Evolutionary conservation across 495 filamentous ascomycete species (phyloP).

Genomic region (Tuber borchii): DNA sequence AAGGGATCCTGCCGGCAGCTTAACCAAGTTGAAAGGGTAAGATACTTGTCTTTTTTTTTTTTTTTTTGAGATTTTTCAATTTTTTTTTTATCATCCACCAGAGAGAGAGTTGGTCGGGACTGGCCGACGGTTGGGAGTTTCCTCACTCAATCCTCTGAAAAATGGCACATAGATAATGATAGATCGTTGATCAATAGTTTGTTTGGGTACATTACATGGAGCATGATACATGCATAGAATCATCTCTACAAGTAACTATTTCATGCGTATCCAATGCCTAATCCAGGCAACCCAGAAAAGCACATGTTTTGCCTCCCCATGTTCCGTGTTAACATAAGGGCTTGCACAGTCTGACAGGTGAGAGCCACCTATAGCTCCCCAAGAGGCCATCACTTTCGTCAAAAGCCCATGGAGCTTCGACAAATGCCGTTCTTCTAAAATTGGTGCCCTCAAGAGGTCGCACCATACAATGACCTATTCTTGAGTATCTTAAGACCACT

Average conservation of each 20-base stretch:
- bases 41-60: not conserved
- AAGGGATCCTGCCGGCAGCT: not conserved
- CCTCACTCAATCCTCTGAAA: too few species aligned
- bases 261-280: not conserved
- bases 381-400: not conserved
- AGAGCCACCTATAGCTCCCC: not conserved
- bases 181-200: not conserved
- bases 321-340: not conserved
- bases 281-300: not conserved
- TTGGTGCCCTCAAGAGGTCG: not conserved
- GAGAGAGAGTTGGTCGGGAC: too few species aligned
- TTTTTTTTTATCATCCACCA: too few species aligned
- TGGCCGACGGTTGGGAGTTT: too few species aligned
- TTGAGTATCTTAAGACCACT: not conserved
- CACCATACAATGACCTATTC: not conserved
- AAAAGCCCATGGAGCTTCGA: not conserved
- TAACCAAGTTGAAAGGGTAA: not conserved
- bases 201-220: not conserved
- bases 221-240: not conserved
- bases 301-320: not conserved
- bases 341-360: not conserved
- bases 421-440: not conserved
- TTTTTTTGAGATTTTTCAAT: not conserved
- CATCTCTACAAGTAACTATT: not conserved
- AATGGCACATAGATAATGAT: too few species aligned